Percentiles rank a stretch among this genome's conserved stretches.
Conservation (phyloP, 1,284 basidiomycete species). For the Volvariella volvacea region DNA sequence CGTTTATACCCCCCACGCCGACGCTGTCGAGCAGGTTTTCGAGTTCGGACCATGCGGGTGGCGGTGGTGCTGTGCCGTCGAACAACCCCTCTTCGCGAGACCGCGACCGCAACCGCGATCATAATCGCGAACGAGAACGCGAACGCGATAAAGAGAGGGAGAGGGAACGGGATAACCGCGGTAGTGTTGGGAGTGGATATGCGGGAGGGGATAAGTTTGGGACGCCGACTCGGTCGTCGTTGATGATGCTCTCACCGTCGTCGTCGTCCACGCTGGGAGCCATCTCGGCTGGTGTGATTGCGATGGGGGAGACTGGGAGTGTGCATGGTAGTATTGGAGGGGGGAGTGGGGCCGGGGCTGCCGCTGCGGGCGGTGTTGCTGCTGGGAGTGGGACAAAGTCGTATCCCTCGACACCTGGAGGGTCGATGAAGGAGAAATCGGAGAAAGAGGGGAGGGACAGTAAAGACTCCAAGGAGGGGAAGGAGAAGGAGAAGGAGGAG, state of each 20-base stretch:
- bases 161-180: too few relatives aligned
- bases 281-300: background rate
- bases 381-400: constrained; percentile 40
- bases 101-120: too few relatives aligned
- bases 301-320: background rate
- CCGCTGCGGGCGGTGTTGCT: too few relatives aligned
- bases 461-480: constrained; percentile 20
- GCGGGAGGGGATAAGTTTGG: too few relatives aligned
- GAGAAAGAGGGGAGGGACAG: too few relatives aligned
- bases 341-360: too few relatives aligned
- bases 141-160: too few relatives aligned
- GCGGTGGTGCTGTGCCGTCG: too few relatives aligned
- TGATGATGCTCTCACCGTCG: constrained; percentile 47
- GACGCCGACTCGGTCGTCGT: constrained; percentile 38
- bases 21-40: constrained; percentile 30
- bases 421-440: constrained; percentile 40
- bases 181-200: too few relatives aligned
- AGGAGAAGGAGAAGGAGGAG: constrained; percentile 18
- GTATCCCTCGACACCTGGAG: constrained; percentile 58
- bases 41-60: too few relatives aligned
- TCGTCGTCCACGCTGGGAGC: constrained; percentile 28
- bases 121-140: too few relatives aligned
- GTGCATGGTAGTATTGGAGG: background rate
- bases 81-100: constrained; percentile 54
- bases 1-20: constrained; percentile 97